Evolutionary conservation across 2,329 filamentous ascomycete genomes (phyloP), one percentile per base, ranked within the genome.

Genomic region (Incumbomyces delicatus): DNA sequence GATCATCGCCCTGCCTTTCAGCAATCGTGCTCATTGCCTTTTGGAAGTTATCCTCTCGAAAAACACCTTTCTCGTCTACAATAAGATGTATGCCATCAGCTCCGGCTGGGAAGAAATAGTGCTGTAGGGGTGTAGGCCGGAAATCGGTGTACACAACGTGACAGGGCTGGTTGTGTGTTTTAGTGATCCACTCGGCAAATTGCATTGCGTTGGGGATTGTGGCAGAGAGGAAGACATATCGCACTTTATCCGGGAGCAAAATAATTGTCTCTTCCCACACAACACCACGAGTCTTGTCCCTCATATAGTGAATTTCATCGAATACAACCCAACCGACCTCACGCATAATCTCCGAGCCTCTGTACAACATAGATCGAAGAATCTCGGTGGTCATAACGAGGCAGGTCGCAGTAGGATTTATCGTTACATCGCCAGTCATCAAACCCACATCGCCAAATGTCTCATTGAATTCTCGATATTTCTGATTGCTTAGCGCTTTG

Each of bases 231-330:
- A 98, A 98, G 47, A 98, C 94, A 61, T 96, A 98, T 69, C 88
- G 85, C 56, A 98, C 94, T 75, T 98, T 96, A 72, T 98, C 92
- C 3, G 92, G 92, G 27, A 98, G 75, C 56, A 98, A 76, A 60
- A 98, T 98, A 62, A 98, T 96, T 33, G 92, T 96, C 71, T 98
- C 92, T 66, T 98, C 92, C 92, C 92, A 98, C 2, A 98, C 92
- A 1, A 98, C 92, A 72, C 92, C 92, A 67, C 92, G 78, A 42
- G 80, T 73, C 67, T 94, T 94, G 67, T 98, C 92, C 60, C 92
- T 81, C 80, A 98, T 83, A 68, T 98, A 98, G 67, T 98, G 92
- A 52, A 98, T 94, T 66, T 98, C 92, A 66, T 98, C 92, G 58
- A 98, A 98, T 2, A 98, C 74, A 1, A 98, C 94, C 92, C 92